Percentiles rank a stretch among this genome's conserved stretches.
Conservation (phyloP, 768 basidiomycete genomes). For the Suillus subluteus region DNA sequence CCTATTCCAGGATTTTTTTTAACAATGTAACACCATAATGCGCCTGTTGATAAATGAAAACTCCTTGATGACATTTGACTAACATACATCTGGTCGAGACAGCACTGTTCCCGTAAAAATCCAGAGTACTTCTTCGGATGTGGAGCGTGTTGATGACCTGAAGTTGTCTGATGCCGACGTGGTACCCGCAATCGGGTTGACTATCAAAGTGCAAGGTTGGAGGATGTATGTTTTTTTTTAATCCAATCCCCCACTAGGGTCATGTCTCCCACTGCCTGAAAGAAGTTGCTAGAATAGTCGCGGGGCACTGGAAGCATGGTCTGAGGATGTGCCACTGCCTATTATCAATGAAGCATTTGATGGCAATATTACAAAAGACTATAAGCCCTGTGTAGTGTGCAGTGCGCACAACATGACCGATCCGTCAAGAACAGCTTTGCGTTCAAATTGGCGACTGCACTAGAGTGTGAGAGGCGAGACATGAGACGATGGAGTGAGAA, state of each 20-base stretch:
- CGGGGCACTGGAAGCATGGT: not conserved
- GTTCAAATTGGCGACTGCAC: not conserved
- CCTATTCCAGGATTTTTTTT: not conserved
- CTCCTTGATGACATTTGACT: not conserved
- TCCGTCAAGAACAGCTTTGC: not conserved
- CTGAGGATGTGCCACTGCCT: not conserved
- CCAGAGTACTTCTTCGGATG: not conserved
- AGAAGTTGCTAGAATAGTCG: not conserved
- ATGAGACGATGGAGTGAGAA: slow-evolving; percentile 9
- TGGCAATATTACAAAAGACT: not conserved
- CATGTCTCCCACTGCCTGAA: not conserved
- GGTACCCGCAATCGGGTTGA: not conserved
- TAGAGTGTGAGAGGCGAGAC: not conserved
- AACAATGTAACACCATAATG: no score
- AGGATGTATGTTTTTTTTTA: not conserved
- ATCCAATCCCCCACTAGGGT: not conserved
- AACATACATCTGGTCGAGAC: not conserved
- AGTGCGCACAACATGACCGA: not conserved
- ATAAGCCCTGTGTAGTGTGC: not conserved
- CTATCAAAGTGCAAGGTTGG: not conserved
- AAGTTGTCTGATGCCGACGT: not conserved
- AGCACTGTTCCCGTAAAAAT: not conserved
- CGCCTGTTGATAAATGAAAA: not conserved
- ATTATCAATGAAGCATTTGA: not conserved
- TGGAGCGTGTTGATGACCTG: not conserved